Evolutionary conservation across 169 alveolate genomes (phyloP).

Genomic region (Perkinsus chesapeaki): DNA sequence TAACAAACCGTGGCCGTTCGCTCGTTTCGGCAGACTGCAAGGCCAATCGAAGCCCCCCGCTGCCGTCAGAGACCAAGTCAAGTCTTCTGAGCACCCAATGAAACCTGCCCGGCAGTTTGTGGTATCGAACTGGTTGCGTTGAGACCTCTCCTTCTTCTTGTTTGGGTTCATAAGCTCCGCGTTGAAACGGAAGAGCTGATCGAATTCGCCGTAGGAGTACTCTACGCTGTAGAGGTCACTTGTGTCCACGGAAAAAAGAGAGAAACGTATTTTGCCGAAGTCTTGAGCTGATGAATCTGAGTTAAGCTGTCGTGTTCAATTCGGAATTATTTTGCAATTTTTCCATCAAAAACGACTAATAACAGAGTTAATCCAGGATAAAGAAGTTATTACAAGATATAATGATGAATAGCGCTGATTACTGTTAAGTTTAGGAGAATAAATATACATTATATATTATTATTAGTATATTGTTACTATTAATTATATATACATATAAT

Average conservation of each 20-base stretch:
- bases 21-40: not conserved
- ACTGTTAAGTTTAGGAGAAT: too few relatives aligned
- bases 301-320: too few relatives aligned
- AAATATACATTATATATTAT: too few relatives aligned
- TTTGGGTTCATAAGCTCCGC: not conserved
- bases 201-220: not conserved
- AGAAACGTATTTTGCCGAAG: not conserved
- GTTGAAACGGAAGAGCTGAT: not conserved
- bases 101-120: not conserved
- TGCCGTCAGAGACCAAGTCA: not conserved
- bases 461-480: too few relatives aligned
- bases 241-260: not conserved
- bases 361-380: too few relatives aligned
- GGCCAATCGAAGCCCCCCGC: not conserved
- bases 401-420: too few relatives aligned
- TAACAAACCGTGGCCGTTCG: not conserved
- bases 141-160: not conserved
- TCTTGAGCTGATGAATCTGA: not conserved
- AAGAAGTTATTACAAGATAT: too few relatives aligned
- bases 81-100: not conserved
- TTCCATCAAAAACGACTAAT: too few relatives aligned
- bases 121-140: not conserved
- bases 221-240: not conserved
- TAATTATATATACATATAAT: too few relatives aligned
- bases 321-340: too few relatives aligned